A percentile compares a stretch with the other conserved stretches of the same genome.
These are phyloP conservation scores for Diaporthe ilicicola DNA, from an alignment of 2,329 filamentous ascomycete genomes.

Conservation along the genomic window DNA sequence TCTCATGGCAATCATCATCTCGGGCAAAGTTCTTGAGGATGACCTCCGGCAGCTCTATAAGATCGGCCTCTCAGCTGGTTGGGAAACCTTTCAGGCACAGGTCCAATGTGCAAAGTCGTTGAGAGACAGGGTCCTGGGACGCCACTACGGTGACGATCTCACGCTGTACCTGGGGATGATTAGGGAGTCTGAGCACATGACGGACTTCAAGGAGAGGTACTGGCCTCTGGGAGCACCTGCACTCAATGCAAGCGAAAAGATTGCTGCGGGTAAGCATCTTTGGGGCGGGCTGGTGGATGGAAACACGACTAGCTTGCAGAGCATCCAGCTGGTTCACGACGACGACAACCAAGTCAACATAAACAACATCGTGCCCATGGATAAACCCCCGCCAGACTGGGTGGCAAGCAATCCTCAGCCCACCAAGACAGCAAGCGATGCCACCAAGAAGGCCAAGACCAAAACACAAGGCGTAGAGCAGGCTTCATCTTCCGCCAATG, in stretches of 20 bases:
- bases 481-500: neutral
- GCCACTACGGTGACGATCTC: conserved; percentile 17
- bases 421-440: conserved; percentile 21
- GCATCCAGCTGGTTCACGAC: conserved; percentile 7
- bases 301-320: conserved; percentile 24
- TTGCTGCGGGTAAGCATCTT: conserved; percentile 1
- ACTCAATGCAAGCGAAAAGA: conserved; percentile 1
- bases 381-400: conserved; percentile 14
- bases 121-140: conserved; percentile 36
- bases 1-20: conserved; percentile 38
- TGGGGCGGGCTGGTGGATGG: conserved; percentile 3
- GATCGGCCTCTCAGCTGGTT: conserved; percentile 42
- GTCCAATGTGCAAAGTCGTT: conserved; percentile 43
- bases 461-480: conserved; percentile 9
- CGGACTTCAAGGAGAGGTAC: conserved; percentile 12
- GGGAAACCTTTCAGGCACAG: conserved; percentile 46
- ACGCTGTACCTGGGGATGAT: conserved; percentile 23
- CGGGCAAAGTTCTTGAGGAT: conserved; percentile 36
- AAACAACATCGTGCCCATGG: conserved; percentile 42
- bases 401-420: conserved; percentile 39
- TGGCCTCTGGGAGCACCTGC: conserved; percentile 18
- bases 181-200: conserved; percentile 16
- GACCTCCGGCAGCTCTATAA: conserved; percentile 40
- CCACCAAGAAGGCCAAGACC: conserved; percentile 21
- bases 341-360: conserved; percentile 38